A percentile compares a stretch with the other conserved stretches of the same genome.
phyloP scores from a whole-genome alignment of 2,329 filamentous ascomycete species.

The Claviceps monticola region DNA sequence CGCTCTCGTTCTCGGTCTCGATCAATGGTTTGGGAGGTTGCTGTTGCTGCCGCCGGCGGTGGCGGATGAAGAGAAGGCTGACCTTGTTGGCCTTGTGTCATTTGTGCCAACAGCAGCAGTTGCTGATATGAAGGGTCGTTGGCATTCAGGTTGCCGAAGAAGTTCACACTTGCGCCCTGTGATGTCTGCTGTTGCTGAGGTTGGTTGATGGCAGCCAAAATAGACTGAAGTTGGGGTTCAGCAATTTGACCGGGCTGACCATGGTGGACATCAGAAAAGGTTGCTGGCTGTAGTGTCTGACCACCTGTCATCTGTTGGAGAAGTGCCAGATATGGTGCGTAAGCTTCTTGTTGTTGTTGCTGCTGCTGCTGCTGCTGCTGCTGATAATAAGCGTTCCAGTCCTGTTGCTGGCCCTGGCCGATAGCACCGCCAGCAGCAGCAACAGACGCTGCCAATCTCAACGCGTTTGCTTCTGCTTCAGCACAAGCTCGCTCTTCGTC shows the following conservation, averaged over 20 bases:
- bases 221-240: slow-evolving; percentile 28
- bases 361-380: slow-evolving; percentile 15
- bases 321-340: slow-evolving; percentile 28
- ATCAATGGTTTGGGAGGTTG: slow-evolving; percentile 1
- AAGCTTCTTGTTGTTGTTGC: slow-evolving; percentile 16
- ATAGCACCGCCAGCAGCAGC: slow-evolving; percentile 3
- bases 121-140: slow-evolving; percentile 28
- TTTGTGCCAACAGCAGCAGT: slow-evolving; percentile 24
- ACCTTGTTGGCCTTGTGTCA: slow-evolving; percentile 19
- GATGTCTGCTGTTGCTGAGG: slow-evolving; percentile 9
- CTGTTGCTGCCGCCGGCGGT: slow-evolving; percentile 4
- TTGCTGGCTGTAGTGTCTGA: slow-evolving; percentile 14
- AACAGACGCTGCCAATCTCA: slow-evolving; percentile 11
- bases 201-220: slow-evolving; percentile 29
- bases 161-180: slow-evolving; percentile 9
- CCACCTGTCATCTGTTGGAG: slow-evolving; percentile 26
- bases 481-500: slow-evolving; percentile 23
- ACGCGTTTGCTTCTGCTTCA: slow-evolving; percentile 19
- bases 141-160: slow-evolving; percentile 18
- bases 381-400: slow-evolving; percentile 17
- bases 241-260: slow-evolving; percentile 16
- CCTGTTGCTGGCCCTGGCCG: slow-evolving; percentile 9
- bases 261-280: slow-evolving; percentile 5
- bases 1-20: slow-evolving; percentile 3
- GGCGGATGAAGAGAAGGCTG: slow-evolving; percentile 10